Evolutionary conservation across 2,329 filamentous ascomycete species (phyloP).

Genomic region (Fusarium sp.): DNA sequence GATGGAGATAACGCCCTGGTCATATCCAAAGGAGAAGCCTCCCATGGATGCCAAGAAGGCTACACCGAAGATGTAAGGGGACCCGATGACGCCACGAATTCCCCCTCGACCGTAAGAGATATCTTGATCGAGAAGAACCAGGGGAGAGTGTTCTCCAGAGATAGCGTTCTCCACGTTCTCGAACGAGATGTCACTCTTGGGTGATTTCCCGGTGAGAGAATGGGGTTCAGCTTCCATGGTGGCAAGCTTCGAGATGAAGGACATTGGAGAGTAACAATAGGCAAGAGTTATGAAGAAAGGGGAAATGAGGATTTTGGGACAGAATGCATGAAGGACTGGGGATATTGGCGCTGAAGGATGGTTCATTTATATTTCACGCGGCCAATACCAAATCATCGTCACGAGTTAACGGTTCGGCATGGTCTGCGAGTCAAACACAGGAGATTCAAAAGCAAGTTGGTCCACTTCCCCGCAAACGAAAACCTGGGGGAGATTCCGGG

Average conservation of each 20-base stretch:
- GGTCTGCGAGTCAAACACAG: no score
- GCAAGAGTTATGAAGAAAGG: not conserved
- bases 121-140: not conserved
- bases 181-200: not conserved
- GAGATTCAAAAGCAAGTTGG: no score
- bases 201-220: not conserved
- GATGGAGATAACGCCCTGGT: conserved; percentile 53
- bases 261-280: not conserved
- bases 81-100: not conserved
- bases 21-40: conserved; percentile 31
- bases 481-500: not conserved
- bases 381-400: no score
- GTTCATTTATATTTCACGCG: no score
- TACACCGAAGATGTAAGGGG: conserved; percentile 2
- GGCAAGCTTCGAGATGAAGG: not conserved
- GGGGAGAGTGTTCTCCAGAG: not conserved
- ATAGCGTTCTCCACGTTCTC: not conserved
- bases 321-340: no score
- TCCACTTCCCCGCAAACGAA: no score
- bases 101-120: conserved; percentile 1
- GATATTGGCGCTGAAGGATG: no score
- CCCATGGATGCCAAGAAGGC: conserved; percentile 10
- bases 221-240: not conserved
- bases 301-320: no score
- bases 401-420: no score